A percentile compares a stretch with the other conserved stretches of the same genome.
These are phyloP conservation scores for Raphanus sativus DNA, from an alignment of 345 rosid species.

Conservation along the genomic window DNA sequence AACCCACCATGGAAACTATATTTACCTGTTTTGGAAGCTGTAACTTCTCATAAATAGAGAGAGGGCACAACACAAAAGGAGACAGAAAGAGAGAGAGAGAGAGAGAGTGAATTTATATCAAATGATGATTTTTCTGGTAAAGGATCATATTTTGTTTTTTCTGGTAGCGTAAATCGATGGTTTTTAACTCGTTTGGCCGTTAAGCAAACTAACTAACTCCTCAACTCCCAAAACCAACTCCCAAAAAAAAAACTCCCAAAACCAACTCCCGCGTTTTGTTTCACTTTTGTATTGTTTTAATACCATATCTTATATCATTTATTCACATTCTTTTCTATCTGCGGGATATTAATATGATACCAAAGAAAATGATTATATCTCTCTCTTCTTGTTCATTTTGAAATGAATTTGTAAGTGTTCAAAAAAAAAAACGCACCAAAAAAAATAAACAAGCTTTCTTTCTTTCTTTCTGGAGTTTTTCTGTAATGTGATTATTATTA, in stretches of 20 bases:
- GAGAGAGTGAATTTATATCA: neutral
- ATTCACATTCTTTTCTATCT: neutral
- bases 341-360: neutral
- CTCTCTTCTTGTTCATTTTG: neutral
- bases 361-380: neutral
- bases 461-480: slow-evolving; percentile 21
- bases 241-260: neutral
- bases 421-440: neutral
- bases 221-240: no score
- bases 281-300: neutral
- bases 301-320: neutral
- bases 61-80: neutral
- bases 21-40: slow-evolving; percentile 11
- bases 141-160: slow-evolving; percentile 9
- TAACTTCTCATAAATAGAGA: neutral
- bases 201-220: slow-evolving; percentile 17
- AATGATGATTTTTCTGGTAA: neutral
- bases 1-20: no score
- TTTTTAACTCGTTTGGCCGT: slow-evolving; percentile 27
- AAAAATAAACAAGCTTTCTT: neutral
- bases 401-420: neutral
- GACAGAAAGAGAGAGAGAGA: neutral
- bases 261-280: slow-evolving; percentile 26
- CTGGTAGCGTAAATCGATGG: slow-evolving; percentile 14
- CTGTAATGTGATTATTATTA: slow-evolving; percentile 31